Conservation (phyloP, 371 early-diverging fungal species). For the Apophysomyces ossiformis region DNA sequence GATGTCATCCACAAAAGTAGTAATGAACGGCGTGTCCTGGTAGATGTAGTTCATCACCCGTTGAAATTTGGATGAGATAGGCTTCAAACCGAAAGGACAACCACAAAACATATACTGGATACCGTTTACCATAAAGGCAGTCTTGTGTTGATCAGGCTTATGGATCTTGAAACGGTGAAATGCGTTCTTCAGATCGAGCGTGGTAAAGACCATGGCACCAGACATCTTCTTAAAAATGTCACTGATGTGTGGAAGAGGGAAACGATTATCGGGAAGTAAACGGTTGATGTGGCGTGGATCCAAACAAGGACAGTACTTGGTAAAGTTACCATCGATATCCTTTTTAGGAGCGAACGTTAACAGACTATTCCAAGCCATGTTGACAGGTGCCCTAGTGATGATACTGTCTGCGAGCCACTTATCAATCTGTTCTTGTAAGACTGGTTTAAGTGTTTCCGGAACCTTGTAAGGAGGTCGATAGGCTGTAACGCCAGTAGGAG, state of each 20-base stretch:
- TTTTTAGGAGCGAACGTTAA: slow-evolving; percentile 28
- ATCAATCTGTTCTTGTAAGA: slow-evolving; percentile 2
- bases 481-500: background rate
- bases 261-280: background rate
- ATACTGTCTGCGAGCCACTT: background rate
- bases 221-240: background rate
- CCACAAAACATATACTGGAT: slow-evolving; percentile 9
- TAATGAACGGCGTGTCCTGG: slow-evolving; percentile 7
- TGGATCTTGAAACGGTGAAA: too few species aligned
- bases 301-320: slow-evolving; percentile 15
- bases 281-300: slow-evolving; percentile 23
- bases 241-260: background rate
- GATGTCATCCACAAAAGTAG: background rate
- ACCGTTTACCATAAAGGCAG: background rate
- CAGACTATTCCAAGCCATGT: slow-evolving; percentile 17
- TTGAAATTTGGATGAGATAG: slow-evolving; percentile 6
- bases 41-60: background rate
- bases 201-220: background rate
- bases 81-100: slow-evolving; percentile 12
- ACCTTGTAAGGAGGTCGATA: slow-evolving; percentile 8
- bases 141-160: background rate
- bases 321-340: slow-evolving; percentile 19
- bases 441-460: background rate
- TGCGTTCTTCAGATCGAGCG: background rate
- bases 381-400: background rate